These are phyloP conservation scores for Leptographium lundbergii DNA, from an alignment of 2,329 filamentous ascomycete species.

Conservation along the genomic window DNA sequence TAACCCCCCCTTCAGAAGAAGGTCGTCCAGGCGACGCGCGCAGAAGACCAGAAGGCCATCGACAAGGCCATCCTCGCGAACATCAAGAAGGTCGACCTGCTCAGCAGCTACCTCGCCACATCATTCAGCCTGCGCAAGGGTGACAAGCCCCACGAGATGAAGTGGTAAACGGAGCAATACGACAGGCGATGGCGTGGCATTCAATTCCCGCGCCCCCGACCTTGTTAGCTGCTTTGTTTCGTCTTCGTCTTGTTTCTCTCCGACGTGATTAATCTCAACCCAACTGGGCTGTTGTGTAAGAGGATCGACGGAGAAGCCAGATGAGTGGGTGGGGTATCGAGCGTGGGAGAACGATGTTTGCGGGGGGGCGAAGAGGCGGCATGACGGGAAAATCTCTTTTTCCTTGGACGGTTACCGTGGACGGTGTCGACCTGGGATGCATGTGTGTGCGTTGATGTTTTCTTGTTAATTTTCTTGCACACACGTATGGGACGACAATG, in stretches of 20 bases:
- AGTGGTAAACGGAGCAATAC: conserved; percentile 59
- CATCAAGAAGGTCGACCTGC: conserved; percentile 97
- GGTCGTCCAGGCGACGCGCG: conserved; percentile 80
- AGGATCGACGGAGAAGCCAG: conserved; percentile 3
- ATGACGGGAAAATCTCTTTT: neutral
- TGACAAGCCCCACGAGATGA: conserved; percentile 99
- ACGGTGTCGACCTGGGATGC: conserved; percentile 1
- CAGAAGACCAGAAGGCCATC: conserved; percentile 94
- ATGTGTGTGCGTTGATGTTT: conserved; percentile 5
- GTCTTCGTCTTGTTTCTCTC: conserved; percentile 1
- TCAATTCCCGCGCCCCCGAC: neutral
- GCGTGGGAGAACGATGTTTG: neutral
- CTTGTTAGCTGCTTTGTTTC: neutral
- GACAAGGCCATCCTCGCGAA: conserved; percentile 90
- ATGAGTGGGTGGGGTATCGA: neutral
- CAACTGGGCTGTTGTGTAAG: conserved; percentile 2
- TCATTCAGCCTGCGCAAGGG: conserved; percentile 98
- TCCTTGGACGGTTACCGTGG: neutral
- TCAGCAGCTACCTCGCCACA: conserved; percentile 85
- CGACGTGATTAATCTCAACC: conserved; percentile 1
- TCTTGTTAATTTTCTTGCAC: conserved; percentile 4
- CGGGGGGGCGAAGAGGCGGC: neutral
- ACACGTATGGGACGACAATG: conserved; percentile 1
- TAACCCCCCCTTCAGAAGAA: conserved; percentile 67
- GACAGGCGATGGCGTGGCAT: neutral